Percentiles rank a stretch among this genome's conserved stretches.
Conservation (phyloP, 352 stramenopile genomes). For the Aphanomyces euteiches region DNA sequence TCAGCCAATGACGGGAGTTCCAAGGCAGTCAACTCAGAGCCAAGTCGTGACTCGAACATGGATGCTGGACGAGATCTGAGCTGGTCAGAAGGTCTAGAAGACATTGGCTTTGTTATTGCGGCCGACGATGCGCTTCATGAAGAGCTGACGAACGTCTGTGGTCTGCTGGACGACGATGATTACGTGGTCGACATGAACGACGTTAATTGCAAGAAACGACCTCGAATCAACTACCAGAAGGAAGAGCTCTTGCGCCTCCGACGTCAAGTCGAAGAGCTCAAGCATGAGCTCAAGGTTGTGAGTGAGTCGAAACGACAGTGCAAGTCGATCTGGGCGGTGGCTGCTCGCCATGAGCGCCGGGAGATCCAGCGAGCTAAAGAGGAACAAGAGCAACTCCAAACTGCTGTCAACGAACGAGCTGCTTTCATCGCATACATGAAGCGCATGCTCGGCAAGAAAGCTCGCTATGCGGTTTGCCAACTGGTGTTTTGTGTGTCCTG, state of each 20-base stretch:
- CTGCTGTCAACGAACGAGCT: constrained; percentile 3
- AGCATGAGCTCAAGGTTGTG: not conserved
- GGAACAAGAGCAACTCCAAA: not conserved
- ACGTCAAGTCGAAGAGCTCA: not conserved
- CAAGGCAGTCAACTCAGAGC: too few relatives aligned
- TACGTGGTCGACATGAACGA: not conserved
- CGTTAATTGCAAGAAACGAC: not conserved
- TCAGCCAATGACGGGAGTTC: too few relatives aligned
- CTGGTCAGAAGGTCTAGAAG: too few relatives aligned
- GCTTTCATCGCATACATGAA: not conserved
- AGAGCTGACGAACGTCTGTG: too few relatives aligned
- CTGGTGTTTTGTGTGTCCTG: not conserved
- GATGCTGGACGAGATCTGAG: too few relatives aligned
- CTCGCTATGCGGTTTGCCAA: not conserved
- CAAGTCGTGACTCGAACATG: too few relatives aligned
- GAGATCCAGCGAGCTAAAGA: not conserved
- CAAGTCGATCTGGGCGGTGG: not conserved
- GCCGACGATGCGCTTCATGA: too few relatives aligned
- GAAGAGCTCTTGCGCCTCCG: not conserved
- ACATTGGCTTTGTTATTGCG: too few relatives aligned
- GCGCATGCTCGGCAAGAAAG: constrained; percentile 7
- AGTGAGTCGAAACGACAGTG: too few relatives aligned
- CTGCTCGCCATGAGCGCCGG: not conserved
- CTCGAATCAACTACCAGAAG: not conserved
- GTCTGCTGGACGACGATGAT: not conserved